These are phyloP conservation scores for Neodidymelliopsis sp. DNA, from an alignment of 2,329 filamentous ascomycete genomes.

Conservation along the genomic window DNA sequence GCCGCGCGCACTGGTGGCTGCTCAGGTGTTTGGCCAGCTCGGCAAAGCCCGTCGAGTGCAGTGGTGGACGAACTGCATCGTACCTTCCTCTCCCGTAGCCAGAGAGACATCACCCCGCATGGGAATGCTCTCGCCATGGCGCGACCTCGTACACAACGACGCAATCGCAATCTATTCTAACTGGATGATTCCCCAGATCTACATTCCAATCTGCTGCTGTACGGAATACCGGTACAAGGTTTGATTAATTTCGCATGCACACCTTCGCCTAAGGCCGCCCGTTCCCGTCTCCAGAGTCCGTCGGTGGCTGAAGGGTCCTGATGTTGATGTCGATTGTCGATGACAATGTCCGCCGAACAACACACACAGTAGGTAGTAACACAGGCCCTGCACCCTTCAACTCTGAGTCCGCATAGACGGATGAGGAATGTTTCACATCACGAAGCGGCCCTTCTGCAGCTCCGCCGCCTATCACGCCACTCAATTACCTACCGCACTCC, in stretches of 20 bases:
- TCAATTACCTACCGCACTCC: slow-evolving; percentile 5
- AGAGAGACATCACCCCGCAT: slow-evolving; percentile 13
- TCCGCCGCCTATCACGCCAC: slow-evolving; percentile 18
- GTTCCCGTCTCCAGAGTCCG: slow-evolving; percentile 8
- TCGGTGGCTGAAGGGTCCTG: slow-evolving; percentile 13
- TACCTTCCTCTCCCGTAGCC: slow-evolving; percentile 10
- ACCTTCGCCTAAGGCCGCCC: slow-evolving; percentile 18
- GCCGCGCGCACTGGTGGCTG: slow-evolving; percentile 13
- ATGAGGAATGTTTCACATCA: slow-evolving; percentile 17
- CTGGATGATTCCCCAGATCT: slow-evolving; percentile 19
- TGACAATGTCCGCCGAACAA: slow-evolving; percentile 8
- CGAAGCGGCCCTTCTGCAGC: slow-evolving; percentile 15
- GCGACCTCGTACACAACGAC: slow-evolving; percentile 16
- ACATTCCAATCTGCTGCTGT: slow-evolving; percentile 13
- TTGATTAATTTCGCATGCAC: slow-evolving; percentile 10
- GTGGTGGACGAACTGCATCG: slow-evolving; percentile 15
- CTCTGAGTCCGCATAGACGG: too few species aligned
- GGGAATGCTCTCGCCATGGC: slow-evolving; percentile 20
- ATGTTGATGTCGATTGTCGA: slow-evolving; percentile 1
- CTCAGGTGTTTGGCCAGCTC: slow-evolving; percentile 6
- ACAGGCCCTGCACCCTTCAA: too few species aligned
- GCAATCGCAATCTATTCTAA: slow-evolving; percentile 8
- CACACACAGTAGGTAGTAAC: too few species aligned
- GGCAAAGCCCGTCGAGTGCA: slow-evolving; percentile 10
- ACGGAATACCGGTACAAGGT: slow-evolving; percentile 15